These are phyloP conservation scores for Vitis amurensis DNA, from an alignment of 164 flowering plant species.

Conservation along the genomic window DNA sequence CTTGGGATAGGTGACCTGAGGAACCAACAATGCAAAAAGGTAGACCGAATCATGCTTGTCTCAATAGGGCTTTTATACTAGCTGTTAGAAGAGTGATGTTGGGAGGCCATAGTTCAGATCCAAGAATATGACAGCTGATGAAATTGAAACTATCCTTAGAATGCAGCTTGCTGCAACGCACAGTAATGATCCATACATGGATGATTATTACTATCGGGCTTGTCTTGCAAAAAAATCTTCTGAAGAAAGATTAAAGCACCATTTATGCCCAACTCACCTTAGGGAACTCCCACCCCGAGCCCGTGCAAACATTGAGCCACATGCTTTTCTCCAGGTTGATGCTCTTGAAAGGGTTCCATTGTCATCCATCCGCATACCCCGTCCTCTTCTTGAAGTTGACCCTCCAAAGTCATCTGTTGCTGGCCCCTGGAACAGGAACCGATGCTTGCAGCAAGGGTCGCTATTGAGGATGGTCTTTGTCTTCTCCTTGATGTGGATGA, in stretches of 20 bases:
- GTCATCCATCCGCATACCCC: conserved; percentile 62
- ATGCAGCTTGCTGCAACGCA: conserved; percentile 71
- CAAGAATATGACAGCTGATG: conserved; percentile 58
- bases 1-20: conserved; percentile 38
- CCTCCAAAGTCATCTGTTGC: conserved; percentile 32
- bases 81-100: conserved; percentile 30
- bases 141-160: conserved; percentile 51
- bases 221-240: conserved; percentile 47
- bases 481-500: conserved; percentile 72
- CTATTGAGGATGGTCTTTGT: conserved; percentile 57
- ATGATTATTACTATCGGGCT: conserved; percentile 69
- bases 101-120: conserved; percentile 25
- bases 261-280: conserved; percentile 50
- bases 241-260: conserved; percentile 44
- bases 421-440: conserved; percentile 65
- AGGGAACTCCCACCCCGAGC: conserved; percentile 49
- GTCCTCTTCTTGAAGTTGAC: conserved; percentile 67
- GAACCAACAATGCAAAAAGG: conserved; percentile 35
- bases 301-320: conserved; percentile 46
- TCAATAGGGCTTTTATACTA: conserved; percentile 35
- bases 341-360: conserved; percentile 63
- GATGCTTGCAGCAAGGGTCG: conserved; percentile 59
- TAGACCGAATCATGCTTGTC: conserved; percentile 32
- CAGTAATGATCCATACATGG: conserved; percentile 56
- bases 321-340: conserved; percentile 61